phyloP scores from a whole-genome alignment of 352 stramenopile species.

The Phytophthora sp. region DNA sequence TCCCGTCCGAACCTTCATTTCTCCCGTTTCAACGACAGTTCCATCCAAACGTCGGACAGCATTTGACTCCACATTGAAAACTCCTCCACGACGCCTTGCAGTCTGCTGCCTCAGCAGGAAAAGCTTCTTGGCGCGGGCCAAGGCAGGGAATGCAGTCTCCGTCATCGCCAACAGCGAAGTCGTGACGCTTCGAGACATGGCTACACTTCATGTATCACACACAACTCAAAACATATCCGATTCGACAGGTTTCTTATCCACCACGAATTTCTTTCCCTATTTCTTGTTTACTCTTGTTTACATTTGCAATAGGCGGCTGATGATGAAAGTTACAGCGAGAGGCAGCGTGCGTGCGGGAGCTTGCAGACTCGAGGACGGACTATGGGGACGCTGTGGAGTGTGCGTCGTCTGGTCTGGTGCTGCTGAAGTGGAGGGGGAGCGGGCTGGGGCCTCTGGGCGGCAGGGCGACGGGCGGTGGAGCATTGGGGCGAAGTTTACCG shows the following conservation, averaged over 20 bases:
- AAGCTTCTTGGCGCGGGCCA: constrained; percentile 36
- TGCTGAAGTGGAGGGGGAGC: constrained; percentile 21
- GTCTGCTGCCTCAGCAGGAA: constrained; percentile 17
- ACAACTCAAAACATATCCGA: too few species aligned
- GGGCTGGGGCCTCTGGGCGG: not conserved
- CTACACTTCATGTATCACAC: too few species aligned
- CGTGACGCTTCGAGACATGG: constrained; percentile 21
- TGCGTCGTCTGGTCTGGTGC: constrained; percentile 5
- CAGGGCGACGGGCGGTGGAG: constrained; percentile 19
- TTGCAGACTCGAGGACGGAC: not conserved
- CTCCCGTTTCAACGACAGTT: not conserved
- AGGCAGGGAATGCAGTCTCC: constrained; percentile 26
- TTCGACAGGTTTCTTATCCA: not conserved
- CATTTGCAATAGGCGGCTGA: constrained; percentile 4
- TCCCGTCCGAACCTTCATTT: not conserved
- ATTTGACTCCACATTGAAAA: not conserved
- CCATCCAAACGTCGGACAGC: not conserved
- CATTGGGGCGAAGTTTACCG: constrained; percentile 3
- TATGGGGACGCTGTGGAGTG: not conserved
- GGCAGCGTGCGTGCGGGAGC: constrained; percentile 20
- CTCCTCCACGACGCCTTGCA: not conserved
- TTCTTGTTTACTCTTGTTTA: too few species aligned
- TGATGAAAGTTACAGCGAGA: constrained; percentile 30
- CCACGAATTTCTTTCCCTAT: too few species aligned
- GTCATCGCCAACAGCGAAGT: not conserved